Evolutionary conservation across 2,329 filamentous ascomycete species (phyloP), one percentile per base, ranked within the genome.

Genomic region (Xylaria sp.): DNA sequence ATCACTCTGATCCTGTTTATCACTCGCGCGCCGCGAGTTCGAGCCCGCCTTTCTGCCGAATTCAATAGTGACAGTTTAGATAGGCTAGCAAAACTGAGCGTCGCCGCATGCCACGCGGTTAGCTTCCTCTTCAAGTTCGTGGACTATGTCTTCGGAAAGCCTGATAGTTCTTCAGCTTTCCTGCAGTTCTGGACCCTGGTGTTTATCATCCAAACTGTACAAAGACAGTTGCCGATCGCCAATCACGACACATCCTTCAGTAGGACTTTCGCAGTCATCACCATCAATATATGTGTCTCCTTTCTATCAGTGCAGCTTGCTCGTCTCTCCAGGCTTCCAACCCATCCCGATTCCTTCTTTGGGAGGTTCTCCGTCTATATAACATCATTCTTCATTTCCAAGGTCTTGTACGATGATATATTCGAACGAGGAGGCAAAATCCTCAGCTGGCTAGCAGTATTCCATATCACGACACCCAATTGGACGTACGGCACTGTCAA

Each of bases 291-390:
- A 18, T 9, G 46, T 18, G n/a, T 48, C 7, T 48, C 46, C 4
- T 48, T 20, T 48, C 23, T 48, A 48, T 48, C 46, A n/a, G 46
- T 48, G 46, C 46, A 48, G 9, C 46, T 48, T 8, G 46, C 46
- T 20, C 46, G 46, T 20, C 7, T 48, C 4, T 48, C 6, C 7
- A 48, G 46, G 23, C 46, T 48, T 48, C 46, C 46, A 48, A 48
- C 46, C 10, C 46, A 10, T 48, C 8, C 46, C 46, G 46, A 48
- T n/a, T 48, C 46, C 6, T 48, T 48, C 23, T 20, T 48, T 7
- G 46, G n/a, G 46, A 48, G 46, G n/a, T 48, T 48, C n/a, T 48
- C 20, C n/a, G 46, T 48, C n/a, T 48, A 48, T 48, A 10, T 48
- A 3, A 9, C n/a, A 8, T 48, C 46, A 23, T 48, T 48, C 3